Evolutionary conservation across 352 stramenopile genomes (phyloP), one percentile per base, ranked within the genome.

Genomic region (Phytophthora boehmeriae): DNA sequence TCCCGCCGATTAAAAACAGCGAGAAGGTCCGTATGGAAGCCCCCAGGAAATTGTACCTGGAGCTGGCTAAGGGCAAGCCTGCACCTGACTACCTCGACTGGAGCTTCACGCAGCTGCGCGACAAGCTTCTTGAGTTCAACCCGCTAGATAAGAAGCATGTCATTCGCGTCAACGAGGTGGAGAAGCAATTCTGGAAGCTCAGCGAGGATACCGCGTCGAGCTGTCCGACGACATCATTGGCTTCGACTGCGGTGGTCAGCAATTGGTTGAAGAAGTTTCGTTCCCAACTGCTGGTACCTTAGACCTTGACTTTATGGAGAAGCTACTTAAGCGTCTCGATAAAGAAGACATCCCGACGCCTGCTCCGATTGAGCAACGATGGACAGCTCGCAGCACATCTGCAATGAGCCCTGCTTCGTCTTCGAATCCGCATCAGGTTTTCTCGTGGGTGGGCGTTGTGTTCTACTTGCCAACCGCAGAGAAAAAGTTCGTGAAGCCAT

Each of bases 221-320:
- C 90, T 89, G 20, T 98, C 92, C 34, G 96, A 98, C 66, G 78
- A 98, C 63, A 93, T 99, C 49, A 92, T 99, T 36, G 96, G 97
- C 47, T 99, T 99, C 72, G 97, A 99, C 82, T 99, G 97, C 69
- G 97, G 97, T 42, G 97, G 97, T 17, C 88, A 99, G 75, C 97
- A 99, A 77, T 97, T 97, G 71, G 97, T 99, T 4, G 92, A 95
- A 43, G 97, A 99, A 80, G 95, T 99, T 10, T 94, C 89, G 16
- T 98, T 99, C 48, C 93, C 95, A 27, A 92, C 80, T 65, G 54
- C 66, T 45, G 83, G 65, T 20, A 93, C 69, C 32, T 50, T 84
- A 19, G 97, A 98, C 42, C 87, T 98, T 8, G 81, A 97, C 48
- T 99, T 98, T 60, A 92, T 99, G 71, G 75, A 97, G 59, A 77